Percentiles rank a stretch among this genome's conserved stretches.
phyloP scores from a whole-genome alignment of 176 grass and related monocot genomes.

The Musa troglodytarum region DNA sequence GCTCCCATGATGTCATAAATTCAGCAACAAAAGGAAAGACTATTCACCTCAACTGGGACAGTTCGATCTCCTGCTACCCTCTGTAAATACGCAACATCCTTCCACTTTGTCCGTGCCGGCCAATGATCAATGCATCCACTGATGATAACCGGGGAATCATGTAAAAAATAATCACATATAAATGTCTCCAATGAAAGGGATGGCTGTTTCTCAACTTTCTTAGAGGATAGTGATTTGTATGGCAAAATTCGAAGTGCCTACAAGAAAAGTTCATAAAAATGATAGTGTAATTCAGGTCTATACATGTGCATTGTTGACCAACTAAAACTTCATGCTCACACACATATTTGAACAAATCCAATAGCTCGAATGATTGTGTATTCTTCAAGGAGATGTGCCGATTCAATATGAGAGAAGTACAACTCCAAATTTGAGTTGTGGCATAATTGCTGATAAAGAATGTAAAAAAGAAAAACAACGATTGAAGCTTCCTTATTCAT shows the following conservation, averaged over 20 bases:
- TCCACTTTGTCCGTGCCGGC: constrained; percentile 82
- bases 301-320: not conserved
- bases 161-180: constrained; percentile 76
- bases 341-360: too few relatives aligned
- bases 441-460: too few relatives aligned
- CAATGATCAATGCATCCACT: constrained; percentile 77
- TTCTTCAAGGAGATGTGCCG: too few relatives aligned
- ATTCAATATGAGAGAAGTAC: too few relatives aligned
- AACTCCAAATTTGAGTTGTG: too few relatives aligned
- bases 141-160: constrained; percentile 71
- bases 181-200: constrained; percentile 83
- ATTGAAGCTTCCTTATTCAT: too few relatives aligned
- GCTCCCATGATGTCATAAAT: not conserved
- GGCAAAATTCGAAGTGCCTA: constrained; percentile 66
- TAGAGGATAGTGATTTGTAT: constrained; percentile 56
- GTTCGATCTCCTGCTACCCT: constrained; percentile 73
- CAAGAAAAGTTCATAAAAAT: constrained; percentile 17
- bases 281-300: not conserved
- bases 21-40: not conserved
- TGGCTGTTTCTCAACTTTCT: constrained; percentile 52
- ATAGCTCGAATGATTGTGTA: too few relatives aligned
- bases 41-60: constrained; percentile 72
- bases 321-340: not conserved
- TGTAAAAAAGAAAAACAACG: too few relatives aligned
- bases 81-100: constrained; percentile 69